Evolutionary conservation across 169 alveolate species (phyloP).

Genomic region (Plasmodium cynomolgi): DNA sequence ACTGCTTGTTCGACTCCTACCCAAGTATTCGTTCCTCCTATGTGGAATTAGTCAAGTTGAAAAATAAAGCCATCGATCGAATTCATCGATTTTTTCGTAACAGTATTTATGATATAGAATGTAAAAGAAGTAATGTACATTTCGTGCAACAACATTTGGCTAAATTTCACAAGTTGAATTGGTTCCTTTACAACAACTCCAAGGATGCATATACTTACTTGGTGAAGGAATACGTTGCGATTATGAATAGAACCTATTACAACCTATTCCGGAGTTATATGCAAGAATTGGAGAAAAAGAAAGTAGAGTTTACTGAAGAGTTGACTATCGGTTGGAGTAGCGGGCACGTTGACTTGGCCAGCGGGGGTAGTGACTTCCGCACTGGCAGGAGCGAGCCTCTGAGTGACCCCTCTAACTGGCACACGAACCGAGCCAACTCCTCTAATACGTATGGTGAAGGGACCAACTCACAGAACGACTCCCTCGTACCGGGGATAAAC

Average conservation of each 20-base stretch:
- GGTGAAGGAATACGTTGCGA: slow-evolving; percentile 19
- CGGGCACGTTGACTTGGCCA: neutral
- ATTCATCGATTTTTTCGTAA: slow-evolving; percentile 6
- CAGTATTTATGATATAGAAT: slow-evolving; percentile 73
- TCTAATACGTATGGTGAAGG: neutral
- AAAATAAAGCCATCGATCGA: slow-evolving; percentile 39
- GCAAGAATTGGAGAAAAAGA: neutral
- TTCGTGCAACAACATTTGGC: slow-evolving; percentile 71
- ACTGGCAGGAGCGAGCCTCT: neutral
- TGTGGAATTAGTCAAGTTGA: slow-evolving; percentile 30
- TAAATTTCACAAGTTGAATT: slow-evolving; percentile 1
- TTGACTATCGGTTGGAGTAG: neutral
- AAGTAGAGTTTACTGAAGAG: neutral
- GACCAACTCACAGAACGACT: neutral
- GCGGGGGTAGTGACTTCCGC: neutral
- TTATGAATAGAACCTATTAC: slow-evolving; percentile 39
- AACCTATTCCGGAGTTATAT: slow-evolving; percentile 25
- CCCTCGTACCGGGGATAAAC: neutral
- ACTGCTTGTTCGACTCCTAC: slow-evolving; percentile 76
- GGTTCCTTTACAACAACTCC: slow-evolving; percentile 27
- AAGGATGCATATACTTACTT: slow-evolving; percentile 17
- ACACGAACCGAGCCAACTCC: neutral
- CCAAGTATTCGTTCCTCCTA: slow-evolving; percentile 78
- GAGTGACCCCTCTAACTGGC: neutral
- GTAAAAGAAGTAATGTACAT: slow-evolving; percentile 77